Evolutionary conservation across 2,329 filamentous ascomycete species (phyloP).

Genomic region (Lasiodiplodia sp.): DNA sequence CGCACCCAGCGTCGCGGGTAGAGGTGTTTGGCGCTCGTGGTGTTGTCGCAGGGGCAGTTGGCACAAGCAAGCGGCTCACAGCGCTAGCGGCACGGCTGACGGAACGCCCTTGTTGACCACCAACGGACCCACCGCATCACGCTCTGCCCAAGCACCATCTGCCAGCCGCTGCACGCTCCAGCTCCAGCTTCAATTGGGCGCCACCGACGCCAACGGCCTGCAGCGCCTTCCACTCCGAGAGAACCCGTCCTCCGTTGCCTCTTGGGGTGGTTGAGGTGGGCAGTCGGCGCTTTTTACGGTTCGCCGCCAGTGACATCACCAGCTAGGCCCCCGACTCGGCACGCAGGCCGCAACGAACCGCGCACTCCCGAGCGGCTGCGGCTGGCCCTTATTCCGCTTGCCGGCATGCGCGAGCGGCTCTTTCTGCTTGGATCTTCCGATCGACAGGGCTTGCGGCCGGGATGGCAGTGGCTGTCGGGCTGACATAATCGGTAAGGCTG

Average conservation of each 20-base stretch:
- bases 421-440: constrained; percentile 27
- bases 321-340: constrained; percentile 11
- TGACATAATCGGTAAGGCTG: constrained; percentile 27
- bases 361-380: constrained; percentile 6
- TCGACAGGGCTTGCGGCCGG: constrained; percentile 24
- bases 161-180: constrained; percentile 25
- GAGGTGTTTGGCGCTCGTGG: constrained; percentile 2
- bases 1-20: constrained; percentile 4
- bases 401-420: constrained; percentile 13
- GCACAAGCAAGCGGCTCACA: constrained; percentile 12
- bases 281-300: constrained; percentile 8
- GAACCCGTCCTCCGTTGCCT: not conserved
- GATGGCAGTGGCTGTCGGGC: constrained; percentile 2
- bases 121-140: not conserved
- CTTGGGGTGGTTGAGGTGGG: not conserved
- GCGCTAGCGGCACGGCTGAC: constrained; percentile 29
- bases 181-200: constrained; percentile 1
- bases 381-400: not conserved
- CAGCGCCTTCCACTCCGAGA: not conserved
- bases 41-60: not conserved
- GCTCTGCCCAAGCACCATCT: not conserved
- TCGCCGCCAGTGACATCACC: constrained; percentile 20
- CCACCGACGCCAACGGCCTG: not conserved
- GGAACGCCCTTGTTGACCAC: constrained; percentile 6
- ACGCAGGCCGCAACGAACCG: constrained; percentile 4